A percentile compares a stretch with the other conserved stretches of the same genome.
Evolutionary conservation across 306 rosid genomes (phyloP).

Genomic region (Erythrophleum fordii): DNA sequence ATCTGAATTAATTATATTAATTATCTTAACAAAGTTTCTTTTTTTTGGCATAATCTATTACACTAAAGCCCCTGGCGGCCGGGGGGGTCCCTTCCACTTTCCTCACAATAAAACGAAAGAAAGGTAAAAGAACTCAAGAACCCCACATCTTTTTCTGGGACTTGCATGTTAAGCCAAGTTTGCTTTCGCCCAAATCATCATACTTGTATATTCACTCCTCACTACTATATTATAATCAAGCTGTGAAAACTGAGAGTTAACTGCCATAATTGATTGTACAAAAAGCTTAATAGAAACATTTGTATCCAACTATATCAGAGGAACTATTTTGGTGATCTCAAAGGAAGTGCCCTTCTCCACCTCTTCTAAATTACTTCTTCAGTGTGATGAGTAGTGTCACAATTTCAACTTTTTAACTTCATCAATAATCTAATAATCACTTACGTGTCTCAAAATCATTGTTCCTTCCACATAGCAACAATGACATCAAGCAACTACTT

Average conservation of each 20-base stretch:
- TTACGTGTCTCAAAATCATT: neutral
- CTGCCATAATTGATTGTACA: too few species aligned
- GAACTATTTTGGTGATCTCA: neutral
- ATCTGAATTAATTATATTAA: neutral
- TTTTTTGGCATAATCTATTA: neutral
- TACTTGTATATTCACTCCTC: neutral
- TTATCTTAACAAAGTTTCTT: neutral
- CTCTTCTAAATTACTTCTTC: neutral
- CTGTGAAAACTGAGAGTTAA: neutral
- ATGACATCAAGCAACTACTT: conserved; percentile 30
- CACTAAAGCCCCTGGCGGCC: neutral
- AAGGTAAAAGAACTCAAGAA: neutral
- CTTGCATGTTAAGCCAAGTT: neutral
- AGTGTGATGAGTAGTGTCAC: neutral
- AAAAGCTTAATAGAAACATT: neutral
- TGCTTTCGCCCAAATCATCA: neutral
- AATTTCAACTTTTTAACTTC: neutral
- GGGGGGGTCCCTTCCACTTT: neutral
- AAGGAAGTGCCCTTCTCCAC: neutral
- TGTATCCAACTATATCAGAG: neutral
- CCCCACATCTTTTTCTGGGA: neutral
- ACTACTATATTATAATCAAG: neutral
- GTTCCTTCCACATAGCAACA: conserved; percentile 13
- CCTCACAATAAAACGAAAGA: neutral
- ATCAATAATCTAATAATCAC: neutral